Conservation (phyloP, 805 yeast genomes). For the Lipomyces anomalus region DNA sequence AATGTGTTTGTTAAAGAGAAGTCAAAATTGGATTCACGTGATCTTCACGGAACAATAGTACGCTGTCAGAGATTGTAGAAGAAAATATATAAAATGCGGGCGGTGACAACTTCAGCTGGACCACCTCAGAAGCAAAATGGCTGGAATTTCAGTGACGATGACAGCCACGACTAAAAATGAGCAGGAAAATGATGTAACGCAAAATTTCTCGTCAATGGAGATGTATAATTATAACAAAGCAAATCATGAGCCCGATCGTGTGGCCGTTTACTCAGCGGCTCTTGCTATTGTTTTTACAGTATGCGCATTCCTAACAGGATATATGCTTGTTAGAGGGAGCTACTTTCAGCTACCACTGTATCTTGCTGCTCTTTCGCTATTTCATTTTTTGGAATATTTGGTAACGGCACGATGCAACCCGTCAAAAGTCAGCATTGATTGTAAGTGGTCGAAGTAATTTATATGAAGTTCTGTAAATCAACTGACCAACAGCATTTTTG, state of each 20-base stretch:
- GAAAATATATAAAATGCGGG: too few species aligned
- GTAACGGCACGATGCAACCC: conserved; percentile 73
- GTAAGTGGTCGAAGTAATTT: conserved; percentile 21
- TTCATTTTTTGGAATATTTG: conserved; percentile 79
- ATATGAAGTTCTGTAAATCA: neutral
- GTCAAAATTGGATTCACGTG: too few species aligned
- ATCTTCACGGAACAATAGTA: too few species aligned
- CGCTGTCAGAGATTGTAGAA: too few species aligned
- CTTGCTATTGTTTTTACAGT: conserved; percentile 30
- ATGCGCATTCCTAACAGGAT: conserved; percentile 9
- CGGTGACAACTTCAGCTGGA: too few species aligned
- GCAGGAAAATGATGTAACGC: too few species aligned
- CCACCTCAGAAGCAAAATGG: too few species aligned
- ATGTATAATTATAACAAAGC: too few species aligned
- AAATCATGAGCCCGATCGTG: conserved; percentile 24
- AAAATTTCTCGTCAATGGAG: too few species aligned
- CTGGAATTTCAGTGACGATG: too few species aligned
- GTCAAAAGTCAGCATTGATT: conserved; percentile 59
- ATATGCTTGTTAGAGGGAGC: conserved; percentile 2
- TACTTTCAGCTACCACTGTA: conserved; percentile 42
- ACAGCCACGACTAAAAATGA: too few species aligned
- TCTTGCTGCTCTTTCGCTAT: conserved; percentile 47
- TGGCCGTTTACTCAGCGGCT: conserved; percentile 28
- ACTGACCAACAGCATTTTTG: conserved; percentile 42
- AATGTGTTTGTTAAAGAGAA: too few species aligned